Evolutionary conservation across 2,329 filamentous ascomycete species (phyloP).

Genomic region (Aspergillus vadensis): DNA sequence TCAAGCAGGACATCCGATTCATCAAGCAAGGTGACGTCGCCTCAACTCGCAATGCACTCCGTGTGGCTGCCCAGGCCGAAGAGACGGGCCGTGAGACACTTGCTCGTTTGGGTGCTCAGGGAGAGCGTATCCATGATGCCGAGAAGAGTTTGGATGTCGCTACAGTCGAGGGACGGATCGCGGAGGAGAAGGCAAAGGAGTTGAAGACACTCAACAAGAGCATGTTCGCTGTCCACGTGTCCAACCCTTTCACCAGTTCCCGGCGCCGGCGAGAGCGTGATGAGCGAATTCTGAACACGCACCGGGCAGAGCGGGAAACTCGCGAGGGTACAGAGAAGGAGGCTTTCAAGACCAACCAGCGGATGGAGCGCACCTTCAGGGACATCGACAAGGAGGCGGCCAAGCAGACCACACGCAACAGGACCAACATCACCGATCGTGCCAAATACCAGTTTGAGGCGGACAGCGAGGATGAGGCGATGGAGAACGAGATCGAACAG

Average conservation of each 20-base stretch:
- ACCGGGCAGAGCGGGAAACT: conserved; percentile 57
- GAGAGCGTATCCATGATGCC: conserved; percentile 77
- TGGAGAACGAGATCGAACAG: conserved; percentile 71
- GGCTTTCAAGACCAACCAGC: conserved; percentile 57
- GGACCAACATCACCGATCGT: conserved; percentile 60
- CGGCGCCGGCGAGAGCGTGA: conserved; percentile 66
- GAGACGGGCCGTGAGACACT: conserved; percentile 72
- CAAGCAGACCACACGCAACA: conserved; percentile 54
- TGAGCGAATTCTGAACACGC: conserved; percentile 67
- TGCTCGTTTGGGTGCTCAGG: conserved; percentile 73
- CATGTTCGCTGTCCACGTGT: conserved; percentile 85
- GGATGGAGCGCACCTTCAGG: conserved; percentile 65
- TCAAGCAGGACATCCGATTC: conserved; percentile 72
- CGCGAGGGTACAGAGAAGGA: conserved; percentile 59
- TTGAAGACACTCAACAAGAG: conserved; percentile 82
- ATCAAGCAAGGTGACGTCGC: conserved; percentile 77
- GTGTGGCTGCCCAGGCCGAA: conserved; percentile 68
- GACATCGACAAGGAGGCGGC: conserved; percentile 60
- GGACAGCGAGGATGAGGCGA: conserved; percentile 68
- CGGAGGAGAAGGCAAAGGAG: conserved; percentile 78
- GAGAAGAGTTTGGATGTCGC: conserved; percentile 82
- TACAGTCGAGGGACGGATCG: conserved; percentile 71
- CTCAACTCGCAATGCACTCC: conserved; percentile 70
- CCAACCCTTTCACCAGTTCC: conserved; percentile 74
- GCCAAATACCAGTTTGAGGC: conserved; percentile 78